Conservation (phyloP, 2,329 filamentous ascomycete genomes). For the Cladorrhinum sp. region DNA sequence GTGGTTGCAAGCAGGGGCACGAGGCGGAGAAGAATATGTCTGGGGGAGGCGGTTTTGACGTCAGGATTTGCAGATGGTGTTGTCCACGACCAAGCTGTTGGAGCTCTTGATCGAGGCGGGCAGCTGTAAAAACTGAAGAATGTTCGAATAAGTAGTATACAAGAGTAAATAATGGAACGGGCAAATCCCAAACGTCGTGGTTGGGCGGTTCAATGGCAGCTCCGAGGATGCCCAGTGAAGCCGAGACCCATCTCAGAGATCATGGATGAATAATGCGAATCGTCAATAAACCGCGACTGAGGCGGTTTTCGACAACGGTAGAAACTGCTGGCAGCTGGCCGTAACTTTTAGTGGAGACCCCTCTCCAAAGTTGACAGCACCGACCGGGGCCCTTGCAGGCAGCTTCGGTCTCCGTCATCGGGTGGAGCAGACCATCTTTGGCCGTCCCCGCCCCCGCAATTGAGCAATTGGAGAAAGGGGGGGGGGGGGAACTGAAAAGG, state of each 20-base stretch:
- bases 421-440: neutral
- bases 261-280: conserved; percentile 28
- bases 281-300: neutral
- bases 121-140: conserved; percentile 1
- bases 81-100: conserved; percentile 1
- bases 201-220: conserved; percentile 17
- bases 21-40: neutral
- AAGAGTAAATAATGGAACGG: conserved; percentile 10
- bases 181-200: conserved; percentile 1
- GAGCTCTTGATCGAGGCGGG: conserved; percentile 5
- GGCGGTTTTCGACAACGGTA: conserved; percentile 16
- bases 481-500: neutral
- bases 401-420: conserved; percentile 8
- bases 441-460: conserved; percentile 1
- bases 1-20: conserved; percentile 7
- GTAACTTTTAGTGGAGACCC: conserved; percentile 15
- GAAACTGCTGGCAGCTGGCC: conserved; percentile 22
- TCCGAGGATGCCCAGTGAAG: conserved; percentile 19
- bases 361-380: neutral
- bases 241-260: conserved; percentile 19
- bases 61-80: conserved; percentile 18
- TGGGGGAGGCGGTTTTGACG: conserved; percentile 18
- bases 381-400: neutral
- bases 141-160: conserved; percentile 14
- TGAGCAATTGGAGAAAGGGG: conserved; percentile 8